Evolutionary conservation across 345 rosid species (phyloP).

Genomic region (Salix exigua): DNA sequence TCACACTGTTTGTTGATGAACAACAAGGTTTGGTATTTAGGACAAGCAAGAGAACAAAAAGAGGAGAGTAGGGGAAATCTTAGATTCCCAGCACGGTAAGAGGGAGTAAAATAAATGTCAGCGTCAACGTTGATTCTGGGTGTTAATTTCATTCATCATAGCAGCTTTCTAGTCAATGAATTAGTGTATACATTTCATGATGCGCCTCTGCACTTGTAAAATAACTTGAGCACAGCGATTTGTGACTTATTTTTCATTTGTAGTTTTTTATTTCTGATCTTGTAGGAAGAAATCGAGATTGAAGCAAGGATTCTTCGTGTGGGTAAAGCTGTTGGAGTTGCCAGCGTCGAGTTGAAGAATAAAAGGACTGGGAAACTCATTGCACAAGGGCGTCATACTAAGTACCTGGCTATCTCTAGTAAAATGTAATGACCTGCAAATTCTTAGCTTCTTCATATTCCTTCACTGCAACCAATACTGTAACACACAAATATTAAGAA

Average conservation of each 20-base stretch:
- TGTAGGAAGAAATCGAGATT: constrained; percentile 70
- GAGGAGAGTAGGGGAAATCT: too few relatives aligned
- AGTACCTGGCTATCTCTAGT: constrained; percentile 52
- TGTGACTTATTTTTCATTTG: too few relatives aligned
- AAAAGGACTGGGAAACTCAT: constrained; percentile 67
- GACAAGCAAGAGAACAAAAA: too few relatives aligned
- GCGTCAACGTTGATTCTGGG: too few relatives aligned
- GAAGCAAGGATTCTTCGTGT: constrained; percentile 62
- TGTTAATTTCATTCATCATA: too few relatives aligned
- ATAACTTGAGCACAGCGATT: too few relatives aligned
- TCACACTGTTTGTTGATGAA: background rate
- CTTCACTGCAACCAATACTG: background rate
- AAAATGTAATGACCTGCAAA: constrained; percentile 37
- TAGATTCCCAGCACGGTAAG: too few relatives aligned
- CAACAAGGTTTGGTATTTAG: background rate
- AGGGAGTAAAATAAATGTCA: too few relatives aligned
- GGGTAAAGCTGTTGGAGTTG: constrained; percentile 76
- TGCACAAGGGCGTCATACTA: constrained; percentile 94
- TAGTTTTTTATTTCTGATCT: background rate
- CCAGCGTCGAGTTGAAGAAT: constrained; percentile 75
- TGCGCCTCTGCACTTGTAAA: too few relatives aligned
- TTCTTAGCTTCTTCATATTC: background rate
- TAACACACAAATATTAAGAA: too few relatives aligned
- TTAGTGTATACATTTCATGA: too few relatives aligned
- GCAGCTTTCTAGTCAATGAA: too few relatives aligned